Evolutionary conservation across 768 basidiomycete genomes (phyloP), one percentile per base, ranked within the genome.

Genomic region (Leccinum truebloodii): DNA sequence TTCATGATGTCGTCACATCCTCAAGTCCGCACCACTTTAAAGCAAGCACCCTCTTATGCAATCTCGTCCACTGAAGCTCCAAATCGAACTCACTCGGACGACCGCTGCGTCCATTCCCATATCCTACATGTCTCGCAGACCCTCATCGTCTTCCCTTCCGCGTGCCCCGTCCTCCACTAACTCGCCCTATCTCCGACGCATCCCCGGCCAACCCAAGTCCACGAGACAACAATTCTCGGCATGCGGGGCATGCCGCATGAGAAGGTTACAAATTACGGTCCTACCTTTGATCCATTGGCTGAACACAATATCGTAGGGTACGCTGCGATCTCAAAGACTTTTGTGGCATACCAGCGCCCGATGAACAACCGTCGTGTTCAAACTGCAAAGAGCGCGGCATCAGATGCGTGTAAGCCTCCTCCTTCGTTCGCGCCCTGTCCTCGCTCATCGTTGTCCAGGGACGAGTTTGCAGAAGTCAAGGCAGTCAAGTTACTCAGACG

Each of bases 321-420:
- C 91, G 92, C 57, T 97, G 94, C 71, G 94, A 96, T 79, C 83
- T 96, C 58, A 95, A 96, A 73, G 92, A 95, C 74, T 79, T 88
- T 48, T 81, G 85, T 55, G 76, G 85, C 44, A 75, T 81, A 51
- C 72, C 79, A n/a, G 71, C 80, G 73, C 76, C 50, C 74, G 74
- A 65, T 78, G 83, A 75, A 18, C 77, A 69, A 20, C 76, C 80
- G 2, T 81, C 85, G 9, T 97, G 95, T 74, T 90, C 92, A 8
- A 96, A 96, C 72, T 97, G 95, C 75, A 86, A 80, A 67, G 92
- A 95, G 73, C 88, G 95, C 49, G 87, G 86, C 24, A 83, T 94
- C 39, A 92, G 92, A 82, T 96, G 95, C 90, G 89, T 96, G 93
- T 94, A 80, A 67, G 93, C 84, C 18, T 14, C 22, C n/a, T 46